phyloP scores from a whole-genome alignment of 192 early-diverging fungal genomes.

The Coemansia sp. region DNA sequence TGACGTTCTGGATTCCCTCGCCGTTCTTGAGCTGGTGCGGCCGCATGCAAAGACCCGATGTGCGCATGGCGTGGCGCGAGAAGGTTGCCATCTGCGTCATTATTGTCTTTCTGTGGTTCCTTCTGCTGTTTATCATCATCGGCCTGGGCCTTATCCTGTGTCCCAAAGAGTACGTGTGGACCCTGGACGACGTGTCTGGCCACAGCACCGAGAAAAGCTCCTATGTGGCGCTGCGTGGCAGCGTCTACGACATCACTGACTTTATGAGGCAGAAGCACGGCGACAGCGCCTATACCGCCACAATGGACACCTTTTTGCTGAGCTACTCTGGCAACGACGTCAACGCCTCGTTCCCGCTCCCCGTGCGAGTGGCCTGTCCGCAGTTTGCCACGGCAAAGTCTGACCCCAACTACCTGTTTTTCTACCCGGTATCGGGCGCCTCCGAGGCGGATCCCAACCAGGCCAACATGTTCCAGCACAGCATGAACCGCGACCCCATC shows the following conservation, averaged over 20 bases:
- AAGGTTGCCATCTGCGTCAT: conserved; percentile 86
- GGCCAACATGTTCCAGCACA: conserved; percentile 24
- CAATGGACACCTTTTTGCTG: conserved; percentile 18
- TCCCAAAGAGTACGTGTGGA: conserved; percentile 72
- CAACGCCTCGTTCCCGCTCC: conserved; percentile 66
- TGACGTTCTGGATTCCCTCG: conserved; percentile 45
- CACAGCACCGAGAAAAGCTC: conserved; percentile 57
- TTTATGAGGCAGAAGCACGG: conserved; percentile 58
- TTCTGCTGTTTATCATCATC: conserved; percentile 87
- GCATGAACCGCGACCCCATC: conserved; percentile 9
- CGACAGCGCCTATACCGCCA: conserved; percentile 17
- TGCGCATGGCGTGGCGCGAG: conserved; percentile 96
- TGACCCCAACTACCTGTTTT: conserved; percentile 35
- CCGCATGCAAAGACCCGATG: conserved; percentile 86
- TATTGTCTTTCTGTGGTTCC: conserved; percentile 79
- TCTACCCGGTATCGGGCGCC: conserved; percentile 12
- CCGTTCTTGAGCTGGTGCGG: conserved; percentile 29
- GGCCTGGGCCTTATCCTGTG: conserved; percentile 74
- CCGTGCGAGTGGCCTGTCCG: conserved; percentile 59
- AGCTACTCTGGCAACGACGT: conserved; percentile 50
- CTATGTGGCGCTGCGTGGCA: conserved; percentile 69
- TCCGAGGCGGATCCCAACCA: conserved; percentile 1
- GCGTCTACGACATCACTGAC: conserved; percentile 73
- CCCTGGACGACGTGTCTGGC: conserved; percentile 62
- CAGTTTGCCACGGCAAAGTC: conserved; percentile 27